A percentile compares a stretch with the other conserved stretches of the same genome.
phyloP scores from a whole-genome alignment of 257 asterid species.

The Knoxia roxburghii region DNA sequence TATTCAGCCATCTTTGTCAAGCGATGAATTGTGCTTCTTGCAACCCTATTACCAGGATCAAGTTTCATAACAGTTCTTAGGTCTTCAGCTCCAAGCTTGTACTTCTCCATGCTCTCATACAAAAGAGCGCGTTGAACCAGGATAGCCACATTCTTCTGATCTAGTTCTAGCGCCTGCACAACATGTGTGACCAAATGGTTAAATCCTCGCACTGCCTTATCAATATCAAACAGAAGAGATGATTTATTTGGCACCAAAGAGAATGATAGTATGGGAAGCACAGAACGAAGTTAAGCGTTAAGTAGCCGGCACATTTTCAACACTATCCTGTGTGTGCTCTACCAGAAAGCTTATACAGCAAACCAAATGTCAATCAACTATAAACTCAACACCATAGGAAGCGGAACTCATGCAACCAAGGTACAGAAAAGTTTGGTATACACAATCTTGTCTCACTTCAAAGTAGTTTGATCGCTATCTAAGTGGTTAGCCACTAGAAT shows the following conservation, averaged over 20 bases:
- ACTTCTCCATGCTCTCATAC: conserved; percentile 96
- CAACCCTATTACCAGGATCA: conserved; percentile 83
- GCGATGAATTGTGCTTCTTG: conserved; percentile 91
- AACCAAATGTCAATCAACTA: background rate
- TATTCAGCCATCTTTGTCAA: conserved; percentile 75
- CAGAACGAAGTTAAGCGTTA: background rate
- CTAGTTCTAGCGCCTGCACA: conserved; percentile 66
- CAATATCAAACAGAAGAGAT: background rate
- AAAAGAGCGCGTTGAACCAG: conserved; percentile 94
- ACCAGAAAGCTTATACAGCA: background rate
- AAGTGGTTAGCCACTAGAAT: background rate
- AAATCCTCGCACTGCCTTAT: background rate
- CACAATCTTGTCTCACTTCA: background rate
- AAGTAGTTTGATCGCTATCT: background rate
- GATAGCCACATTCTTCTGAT: conserved; percentile 48
- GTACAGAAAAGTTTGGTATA: background rate
- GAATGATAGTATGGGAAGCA: background rate
- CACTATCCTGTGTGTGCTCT: background rate
- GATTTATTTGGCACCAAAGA: background rate
- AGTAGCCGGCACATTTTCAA: background rate
- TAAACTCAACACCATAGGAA: background rate
- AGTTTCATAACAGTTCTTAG: conserved; percentile 88
- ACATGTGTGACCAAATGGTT: conserved; percentile 18
- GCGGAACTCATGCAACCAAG: background rate
- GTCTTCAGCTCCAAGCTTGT: conserved; percentile 97